Base-by-base conservation (phyloP, 2,329 filamentous ascomycete genomes). In the Trichoderma semiorbis region DNA sequence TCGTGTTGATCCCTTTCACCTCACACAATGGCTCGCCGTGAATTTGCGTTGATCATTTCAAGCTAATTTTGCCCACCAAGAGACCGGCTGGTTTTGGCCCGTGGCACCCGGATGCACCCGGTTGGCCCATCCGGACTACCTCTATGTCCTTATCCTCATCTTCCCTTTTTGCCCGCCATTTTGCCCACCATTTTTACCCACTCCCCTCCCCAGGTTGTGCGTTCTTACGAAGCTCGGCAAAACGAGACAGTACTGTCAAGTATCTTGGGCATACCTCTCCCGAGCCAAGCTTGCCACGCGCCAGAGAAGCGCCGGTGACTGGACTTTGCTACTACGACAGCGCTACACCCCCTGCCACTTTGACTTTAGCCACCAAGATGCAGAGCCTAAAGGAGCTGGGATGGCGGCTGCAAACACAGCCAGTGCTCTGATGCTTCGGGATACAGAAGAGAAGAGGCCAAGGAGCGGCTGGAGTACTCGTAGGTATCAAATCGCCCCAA, bases 251-350 rank as follows among this genome's bases (percentile, higher is more conserved):
- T 39, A 18, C 57, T 39, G 34, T 43, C 55, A 24, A 53, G 30
- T 39, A 36, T 62, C 24, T 32, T 66, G 43, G 10, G 30, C 64
- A 43, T 69, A 32, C 32, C 32, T 60, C n/a, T 69, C 68, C 64
- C 58, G 34, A 66, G 62, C 58, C 57, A 69, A 71, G 70, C 53
- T 50, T 58, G 64, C 70, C 70, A 68, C 64, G 70, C 70, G 58
- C 69, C 64, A 63, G 34, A 67, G 21, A 53, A 57, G 36, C 70
- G 64, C 57, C 43, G 47, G 64, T 58, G 58, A 72, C 57, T 72
- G 57, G 70, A 47, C 63, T 32, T 53, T 66, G 43, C 58, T 72
- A n/a, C 57, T 72, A n/a, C 58, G 32, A 69, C 32, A 21, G 47
- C 63, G 55, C 64, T 62, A 65, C 32, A n/a, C 57, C 64, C 55